phyloP scores from a whole-genome alignment of 306 rosid genomes.

The Amphicarpaea edgeworthii region DNA sequence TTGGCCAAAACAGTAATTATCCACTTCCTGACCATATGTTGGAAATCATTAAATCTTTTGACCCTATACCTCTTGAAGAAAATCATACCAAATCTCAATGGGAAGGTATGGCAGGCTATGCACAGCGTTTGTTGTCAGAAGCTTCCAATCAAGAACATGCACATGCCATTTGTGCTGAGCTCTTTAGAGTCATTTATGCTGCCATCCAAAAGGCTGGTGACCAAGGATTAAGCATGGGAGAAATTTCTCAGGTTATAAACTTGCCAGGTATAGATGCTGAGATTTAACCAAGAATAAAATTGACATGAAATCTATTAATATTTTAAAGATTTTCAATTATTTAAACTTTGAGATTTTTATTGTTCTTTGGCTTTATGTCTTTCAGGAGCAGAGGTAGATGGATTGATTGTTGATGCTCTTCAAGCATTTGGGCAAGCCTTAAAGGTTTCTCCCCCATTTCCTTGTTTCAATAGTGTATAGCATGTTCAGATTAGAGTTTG shows the following conservation, averaged over 20 bases:
- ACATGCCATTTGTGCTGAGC: conserved; percentile 59
- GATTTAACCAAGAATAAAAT: conserved; percentile 27
- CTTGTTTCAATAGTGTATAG: conserved; percentile 16
- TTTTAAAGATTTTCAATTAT: background rate
- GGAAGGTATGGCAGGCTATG: conserved; percentile 83
- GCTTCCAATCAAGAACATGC: conserved; percentile 55
- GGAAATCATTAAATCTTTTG: conserved; percentile 55
- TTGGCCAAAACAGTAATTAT: conserved; percentile 37
- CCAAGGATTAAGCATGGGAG: conserved; percentile 87
- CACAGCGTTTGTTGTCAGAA: conserved; percentile 52
- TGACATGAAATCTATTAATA: conserved; percentile 25
- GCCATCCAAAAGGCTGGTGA: conserved; percentile 90
- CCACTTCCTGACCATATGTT: conserved; percentile 53
- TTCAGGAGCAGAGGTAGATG: conserved; percentile 71
- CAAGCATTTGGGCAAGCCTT: conserved; percentile 73
- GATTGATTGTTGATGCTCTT: conserved; percentile 72
- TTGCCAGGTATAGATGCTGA: conserved; percentile 65
- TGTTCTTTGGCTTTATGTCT: conserved; percentile 33
- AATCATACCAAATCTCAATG: conserved; percentile 64
- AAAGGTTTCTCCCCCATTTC: conserved; percentile 63
- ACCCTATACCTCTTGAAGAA: conserved; percentile 47
- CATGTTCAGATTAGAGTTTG: background rate
- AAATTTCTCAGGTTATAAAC: conserved; percentile 67
- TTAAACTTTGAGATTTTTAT: conserved; percentile 22
- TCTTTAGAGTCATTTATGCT: conserved; percentile 67